A percentile compares a stretch with the other conserved stretches of the same genome.
Conservation (phyloP, 140 eudicot species). For the Flaveria floridana region DNA sequence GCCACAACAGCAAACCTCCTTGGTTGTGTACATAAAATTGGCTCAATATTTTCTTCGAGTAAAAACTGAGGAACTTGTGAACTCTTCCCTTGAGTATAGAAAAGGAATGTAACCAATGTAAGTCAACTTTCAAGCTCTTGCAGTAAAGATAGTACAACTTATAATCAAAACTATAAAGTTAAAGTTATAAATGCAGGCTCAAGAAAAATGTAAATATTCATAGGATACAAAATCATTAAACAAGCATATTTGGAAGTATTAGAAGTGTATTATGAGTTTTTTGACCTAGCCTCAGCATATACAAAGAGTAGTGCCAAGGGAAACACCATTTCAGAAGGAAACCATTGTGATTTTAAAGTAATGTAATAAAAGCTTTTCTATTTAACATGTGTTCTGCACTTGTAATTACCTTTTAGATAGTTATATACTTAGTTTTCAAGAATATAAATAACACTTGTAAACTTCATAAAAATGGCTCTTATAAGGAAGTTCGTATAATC, state of each 20-base stretch:
- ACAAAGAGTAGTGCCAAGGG: slow-evolving; percentile 7
- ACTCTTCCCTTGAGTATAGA: slow-evolving; percentile 72
- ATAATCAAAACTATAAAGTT: slow-evolving; percentile 1
- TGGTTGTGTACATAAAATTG: slow-evolving; percentile 88
- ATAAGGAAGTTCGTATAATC: background rate
- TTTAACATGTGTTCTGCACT: slow-evolving; percentile 1
- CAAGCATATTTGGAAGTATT: background rate
- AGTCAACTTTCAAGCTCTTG: slow-evolving; percentile 22
- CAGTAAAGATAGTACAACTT: background rate
- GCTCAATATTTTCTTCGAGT: slow-evolving; percentile 75
- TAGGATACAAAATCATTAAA: slow-evolving; percentile 8
- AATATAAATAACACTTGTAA: background rate
- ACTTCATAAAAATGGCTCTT: background rate
- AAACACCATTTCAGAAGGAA: slow-evolving; percentile 4
- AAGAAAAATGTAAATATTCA: background rate
- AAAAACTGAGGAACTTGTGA: slow-evolving; percentile 91
- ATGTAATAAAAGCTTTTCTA: background rate
- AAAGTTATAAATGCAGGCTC: slow-evolving; percentile 4
- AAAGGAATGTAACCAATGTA: slow-evolving; percentile 20
- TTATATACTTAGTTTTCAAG: background rate
- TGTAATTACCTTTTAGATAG: slow-evolving; percentile 1
- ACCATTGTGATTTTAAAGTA: background rate
- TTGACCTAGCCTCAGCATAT: slow-evolving; percentile 12
- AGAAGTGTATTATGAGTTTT: background rate
- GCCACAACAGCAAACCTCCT: slow-evolving; percentile 98